Evolutionary conservation across 495 filamentous ascomycete species (phyloP), one percentile per base, ranked within the genome.

Genomic region (Hyaloscypha finlandica): DNA sequence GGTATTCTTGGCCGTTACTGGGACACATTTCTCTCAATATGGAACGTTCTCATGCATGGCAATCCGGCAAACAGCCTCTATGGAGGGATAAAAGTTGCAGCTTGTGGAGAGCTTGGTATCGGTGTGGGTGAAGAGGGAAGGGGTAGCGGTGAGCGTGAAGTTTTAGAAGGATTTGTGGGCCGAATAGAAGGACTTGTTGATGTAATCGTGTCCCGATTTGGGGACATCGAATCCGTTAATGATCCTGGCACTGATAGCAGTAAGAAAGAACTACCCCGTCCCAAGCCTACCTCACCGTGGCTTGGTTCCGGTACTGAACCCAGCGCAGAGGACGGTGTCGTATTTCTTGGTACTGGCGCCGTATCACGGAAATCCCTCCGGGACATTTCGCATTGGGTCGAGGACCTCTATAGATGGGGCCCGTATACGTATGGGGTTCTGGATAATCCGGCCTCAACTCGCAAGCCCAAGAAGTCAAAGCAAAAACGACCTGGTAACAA

Each of bases 121-220:
- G 96, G 96, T 1, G 93, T 97, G 14, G 95, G 94, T 35, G 93
- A 97, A 73, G 93, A 97, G 78, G 92, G 97, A 66, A 88, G 93
- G 80, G 93, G 94, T 2, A 96, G 92, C 70, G 92, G 92, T 16
- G 93, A 97, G 78, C 80, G 94, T 71, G 93, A 93, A 71, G 94
- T 97, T 1, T 81, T 99, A 2, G 95, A 96, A 75, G 92, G 91
- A 20, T 88, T 96, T 71, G 86, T 92, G 75, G 76, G 86, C 75
- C 68, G 91, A 78, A 76, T 83, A 39, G 80, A 87, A 52, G 78
- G 95, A 83, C 33, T 86, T 88, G 84, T 96, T 22, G 95, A 99
- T 76, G 69, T 98, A 59, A 80, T 97, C 56, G 92, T 97, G 6
- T 92, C 91, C 8, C 86, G 89, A 71, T 97, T 94, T 77, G 95